Evolutionary conservation across 129 eudicot species (phyloP).

Genomic region (Tanacetum coccineum): DNA sequence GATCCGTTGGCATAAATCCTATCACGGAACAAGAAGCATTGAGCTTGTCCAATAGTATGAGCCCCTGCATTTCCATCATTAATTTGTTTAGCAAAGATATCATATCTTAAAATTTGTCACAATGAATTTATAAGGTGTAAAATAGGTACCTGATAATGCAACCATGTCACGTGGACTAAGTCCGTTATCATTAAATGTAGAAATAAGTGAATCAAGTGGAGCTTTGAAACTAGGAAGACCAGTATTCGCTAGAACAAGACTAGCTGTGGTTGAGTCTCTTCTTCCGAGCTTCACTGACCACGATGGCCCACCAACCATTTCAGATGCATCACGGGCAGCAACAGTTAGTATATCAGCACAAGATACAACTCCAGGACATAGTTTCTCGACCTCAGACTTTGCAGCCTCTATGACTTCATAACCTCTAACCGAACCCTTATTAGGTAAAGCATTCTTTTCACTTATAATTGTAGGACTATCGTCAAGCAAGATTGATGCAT

Average conservation of each 20-base stretch:
- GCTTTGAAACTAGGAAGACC: constrained; percentile 48
- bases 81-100: neutral
- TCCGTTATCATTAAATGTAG: constrained; percentile 44
- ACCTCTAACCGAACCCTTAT: constrained; percentile 42
- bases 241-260: constrained; percentile 41
- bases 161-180: constrained; percentile 63
- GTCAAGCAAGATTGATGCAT: constrained; percentile 65
- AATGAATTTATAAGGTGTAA: too few relatives aligned
- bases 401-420: constrained; percentile 43
- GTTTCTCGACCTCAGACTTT: constrained; percentile 47
- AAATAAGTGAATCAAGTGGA: constrained; percentile 42
- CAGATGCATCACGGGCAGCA: constrained; percentile 57
- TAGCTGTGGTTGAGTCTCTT: constrained; percentile 64
- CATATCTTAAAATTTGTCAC: too few relatives aligned
- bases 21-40: constrained; percentile 49
- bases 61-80: constrained; percentile 34
- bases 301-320: constrained; percentile 60
- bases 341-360: constrained; percentile 63
- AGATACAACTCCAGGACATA: constrained; percentile 58
- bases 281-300: constrained; percentile 65
- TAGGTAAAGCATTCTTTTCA: constrained; percentile 21
- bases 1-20: constrained; percentile 63
- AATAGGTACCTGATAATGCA: constrained; percentile 47
- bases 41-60: constrained; percentile 70
- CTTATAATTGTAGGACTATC: constrained; percentile 22